A percentile compares a stretch with the other conserved stretches of the same genome.
Evolutionary conservation across 225 moss, liverwort and hornwort species (phyloP).

Genomic region (Neckera pumila): DNA sequence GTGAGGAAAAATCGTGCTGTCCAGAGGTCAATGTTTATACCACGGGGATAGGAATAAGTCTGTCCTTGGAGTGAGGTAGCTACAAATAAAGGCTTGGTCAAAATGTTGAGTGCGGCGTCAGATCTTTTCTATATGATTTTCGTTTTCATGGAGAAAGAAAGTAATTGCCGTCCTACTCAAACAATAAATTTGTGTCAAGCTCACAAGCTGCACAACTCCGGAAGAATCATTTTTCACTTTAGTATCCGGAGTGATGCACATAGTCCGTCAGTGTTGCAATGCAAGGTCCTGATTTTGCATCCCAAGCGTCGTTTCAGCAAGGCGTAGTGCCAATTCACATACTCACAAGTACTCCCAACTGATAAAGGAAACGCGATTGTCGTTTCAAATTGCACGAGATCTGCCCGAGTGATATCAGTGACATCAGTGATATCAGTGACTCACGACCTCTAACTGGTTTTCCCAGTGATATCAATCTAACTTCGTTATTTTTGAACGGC

Average conservation of each 20-base stretch:
- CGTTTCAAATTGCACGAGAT: background rate
- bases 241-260: background rate
- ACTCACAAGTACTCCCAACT: background rate
- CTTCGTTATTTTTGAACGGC: background rate
- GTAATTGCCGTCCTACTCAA: background rate
- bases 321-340: background rate
- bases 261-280: background rate
- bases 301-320: background rate
- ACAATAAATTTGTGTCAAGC: background rate
- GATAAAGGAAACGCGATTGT: background rate
- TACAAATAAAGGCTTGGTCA: background rate
- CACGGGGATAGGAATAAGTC: background rate
- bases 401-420: background rate
- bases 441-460: background rate
- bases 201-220: background rate
- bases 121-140: too few relatives aligned
- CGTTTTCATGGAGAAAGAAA: background rate
- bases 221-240: background rate
- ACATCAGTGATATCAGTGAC: background rate
- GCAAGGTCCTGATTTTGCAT: background rate
- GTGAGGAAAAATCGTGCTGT: background rate
- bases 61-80: background rate
- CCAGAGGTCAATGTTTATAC: background rate
- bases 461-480: background rate
- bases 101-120: background rate